A percentile compares a stretch with the other conserved stretches of the same genome.
phyloP scores from a whole-genome alignment of 1,139 yeast genomes.

The Sugiyamaella xylanicola region DNA sequence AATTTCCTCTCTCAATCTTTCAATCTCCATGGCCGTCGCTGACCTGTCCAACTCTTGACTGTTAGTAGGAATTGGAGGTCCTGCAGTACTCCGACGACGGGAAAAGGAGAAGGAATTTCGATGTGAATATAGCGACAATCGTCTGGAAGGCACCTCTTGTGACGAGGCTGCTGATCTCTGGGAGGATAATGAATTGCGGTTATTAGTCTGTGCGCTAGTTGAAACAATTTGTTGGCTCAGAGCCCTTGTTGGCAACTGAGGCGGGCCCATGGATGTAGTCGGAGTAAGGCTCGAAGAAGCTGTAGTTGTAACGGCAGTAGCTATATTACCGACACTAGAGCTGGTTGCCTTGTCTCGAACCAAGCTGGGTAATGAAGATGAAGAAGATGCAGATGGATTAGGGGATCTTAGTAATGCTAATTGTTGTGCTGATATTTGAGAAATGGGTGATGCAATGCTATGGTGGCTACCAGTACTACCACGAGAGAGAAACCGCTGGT shows the following conservation, averaged over 20 bases:
- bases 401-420: conserved; percentile 18
- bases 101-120: conserved; percentile 35
- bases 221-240: conserved; percentile 15
- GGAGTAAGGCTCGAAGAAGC: background rate
- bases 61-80: conserved; percentile 14
- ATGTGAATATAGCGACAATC: conserved; percentile 27
- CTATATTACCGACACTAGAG: background rate
- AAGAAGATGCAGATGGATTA: conserved; percentile 18
- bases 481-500: conserved; percentile 6
- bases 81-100: conserved; percentile 30
- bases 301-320: background rate
- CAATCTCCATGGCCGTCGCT: conserved; percentile 33
- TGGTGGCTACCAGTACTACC: conserved; percentile 10
- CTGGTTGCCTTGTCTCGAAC: conserved; percentile 6
- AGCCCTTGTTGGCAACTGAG: conserved; percentile 20
- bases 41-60: conserved; percentile 16
- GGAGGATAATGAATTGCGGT: conserved; percentile 26
- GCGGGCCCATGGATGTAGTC: conserved; percentile 7
- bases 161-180: conserved; percentile 24
- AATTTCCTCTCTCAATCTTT: conserved; percentile 37
- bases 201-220: conserved; percentile 4
- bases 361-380: conserved; percentile 14
- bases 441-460: conserved; percentile 13
- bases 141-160: conserved; percentile 18
- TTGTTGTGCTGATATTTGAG: conserved; percentile 14